These are phyloP conservation scores for Ophiostoma sp. DNA, from an alignment of 2,329 filamentous ascomycete species.

Conservation along the genomic window DNA sequence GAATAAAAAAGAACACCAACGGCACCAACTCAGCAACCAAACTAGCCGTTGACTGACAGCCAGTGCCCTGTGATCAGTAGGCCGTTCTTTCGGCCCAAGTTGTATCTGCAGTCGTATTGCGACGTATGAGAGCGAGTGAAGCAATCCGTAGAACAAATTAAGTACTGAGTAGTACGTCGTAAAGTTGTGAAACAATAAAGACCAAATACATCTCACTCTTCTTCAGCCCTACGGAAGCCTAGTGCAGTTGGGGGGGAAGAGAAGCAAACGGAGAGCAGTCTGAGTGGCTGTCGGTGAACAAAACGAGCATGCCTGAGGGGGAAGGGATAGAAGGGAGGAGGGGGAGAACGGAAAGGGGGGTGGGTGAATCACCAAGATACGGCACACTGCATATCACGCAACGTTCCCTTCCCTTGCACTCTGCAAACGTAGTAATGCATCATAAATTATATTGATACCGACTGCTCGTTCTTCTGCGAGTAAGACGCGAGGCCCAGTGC, in stretches of 20 bases:
- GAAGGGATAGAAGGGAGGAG: neutral
- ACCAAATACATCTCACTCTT: neutral
- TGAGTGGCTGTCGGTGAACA: slow-evolving; percentile 14
- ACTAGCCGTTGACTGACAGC: neutral
- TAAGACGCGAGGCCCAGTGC: neutral
- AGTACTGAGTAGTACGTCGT: neutral
- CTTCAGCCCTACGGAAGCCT: slow-evolving; percentile 12
- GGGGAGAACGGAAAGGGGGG: neutral
- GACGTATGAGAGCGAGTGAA: neutral
- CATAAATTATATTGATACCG: neutral
- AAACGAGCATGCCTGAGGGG: neutral
- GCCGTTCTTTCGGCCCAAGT: slow-evolving; percentile 1
- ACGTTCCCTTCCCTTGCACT: neutral
- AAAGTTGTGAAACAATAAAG: neutral
- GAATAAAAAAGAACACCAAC: no score
- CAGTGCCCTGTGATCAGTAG: neutral
- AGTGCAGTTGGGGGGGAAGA: neutral
- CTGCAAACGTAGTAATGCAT: neutral
- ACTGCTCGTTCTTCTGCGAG: slow-evolving; percentile 10
- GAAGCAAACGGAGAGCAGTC: neutral
- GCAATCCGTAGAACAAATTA: neutral
- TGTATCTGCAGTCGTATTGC: neutral
- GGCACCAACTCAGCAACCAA: no score
- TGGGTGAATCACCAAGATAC: neutral
- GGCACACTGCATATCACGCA: slow-evolving; percentile 13